Conservation (phyloP, 73 alveolate genomes). For the Symbiodinium natans region DNA sequence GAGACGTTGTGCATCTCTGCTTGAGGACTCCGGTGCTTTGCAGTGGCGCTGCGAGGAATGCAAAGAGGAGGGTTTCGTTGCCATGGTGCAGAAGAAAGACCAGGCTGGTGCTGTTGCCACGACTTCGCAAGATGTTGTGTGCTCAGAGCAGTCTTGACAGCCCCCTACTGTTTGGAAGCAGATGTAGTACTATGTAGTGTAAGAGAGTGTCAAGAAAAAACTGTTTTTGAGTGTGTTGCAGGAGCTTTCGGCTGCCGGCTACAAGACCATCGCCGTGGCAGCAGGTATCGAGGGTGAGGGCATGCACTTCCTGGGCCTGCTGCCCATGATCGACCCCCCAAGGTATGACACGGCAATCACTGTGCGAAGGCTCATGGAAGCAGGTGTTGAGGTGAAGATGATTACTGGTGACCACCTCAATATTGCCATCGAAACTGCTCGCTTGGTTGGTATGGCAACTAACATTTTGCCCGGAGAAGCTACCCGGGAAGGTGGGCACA, state of each 20-base stretch:
- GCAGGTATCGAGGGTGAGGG: conserved; percentile 83
- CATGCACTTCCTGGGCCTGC: conserved; percentile 34
- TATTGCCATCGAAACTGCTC: conserved; percentile 95
- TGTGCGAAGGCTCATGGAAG: conserved; percentile 54
- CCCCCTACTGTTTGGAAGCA: too few species aligned
- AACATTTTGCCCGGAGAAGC: conserved; percentile 17
- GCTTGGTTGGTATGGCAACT: not conserved
- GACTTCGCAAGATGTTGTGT: not conserved
- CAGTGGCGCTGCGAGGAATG: conserved; percentile 92
- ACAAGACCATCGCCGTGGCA: conserved; percentile 93
- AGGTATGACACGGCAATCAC: conserved; percentile 77
- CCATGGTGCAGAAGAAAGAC: conserved; percentile 89
- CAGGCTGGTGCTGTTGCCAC: not conserved
- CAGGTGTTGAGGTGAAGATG: conserved; percentile 94
- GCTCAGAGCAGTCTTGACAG: too few species aligned
- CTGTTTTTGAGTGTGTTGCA: too few species aligned
- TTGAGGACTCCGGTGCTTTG: conserved; percentile 52
- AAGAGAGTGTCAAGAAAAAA: too few species aligned
- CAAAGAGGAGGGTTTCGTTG: conserved; percentile 89
- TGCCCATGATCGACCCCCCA: conserved; percentile 94
- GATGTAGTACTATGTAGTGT: too few species aligned
- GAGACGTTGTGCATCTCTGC: too few species aligned
- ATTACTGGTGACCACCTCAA: conserved; percentile 95
- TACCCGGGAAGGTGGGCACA: conserved; percentile 84
- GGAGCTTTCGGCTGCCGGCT: conserved; percentile 85